Conservation (phyloP, 2,329 filamentous ascomycete species). For the Fusarium ambrosium region DNA sequence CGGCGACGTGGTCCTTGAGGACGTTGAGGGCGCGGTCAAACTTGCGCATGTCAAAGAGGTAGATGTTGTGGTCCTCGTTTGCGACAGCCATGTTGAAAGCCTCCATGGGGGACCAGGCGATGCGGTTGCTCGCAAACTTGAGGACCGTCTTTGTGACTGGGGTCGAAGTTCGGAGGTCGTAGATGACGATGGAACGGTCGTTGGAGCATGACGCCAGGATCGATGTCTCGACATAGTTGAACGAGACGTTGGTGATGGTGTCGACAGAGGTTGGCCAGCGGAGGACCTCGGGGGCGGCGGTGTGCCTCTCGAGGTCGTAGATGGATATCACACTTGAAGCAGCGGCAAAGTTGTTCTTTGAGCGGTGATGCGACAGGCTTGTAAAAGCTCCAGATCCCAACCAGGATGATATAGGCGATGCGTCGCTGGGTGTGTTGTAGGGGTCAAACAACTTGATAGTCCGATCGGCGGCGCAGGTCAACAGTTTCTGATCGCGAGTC, state of each 20-base stretch:
- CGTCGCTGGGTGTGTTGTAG: slow-evolving; percentile 77
- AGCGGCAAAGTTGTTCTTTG: slow-evolving; percentile 82
- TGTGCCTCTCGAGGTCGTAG: slow-evolving; percentile 87
- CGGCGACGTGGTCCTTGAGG: slow-evolving; percentile 87
- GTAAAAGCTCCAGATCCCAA: slow-evolving; percentile 88
- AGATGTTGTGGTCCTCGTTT: slow-evolving; percentile 92
- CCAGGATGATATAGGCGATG: slow-evolving; percentile 85
- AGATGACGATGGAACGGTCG: slow-evolving; percentile 89
- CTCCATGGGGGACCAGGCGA: slow-evolving; percentile 97
- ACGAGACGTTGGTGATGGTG: slow-evolving; percentile 88
- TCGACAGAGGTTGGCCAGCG: slow-evolving; percentile 90
- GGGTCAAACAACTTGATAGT: slow-evolving; percentile 94
- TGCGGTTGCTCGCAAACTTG: slow-evolving; percentile 84
- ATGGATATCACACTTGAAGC: slow-evolving; percentile 84
- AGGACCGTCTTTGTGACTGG: slow-evolving; percentile 86
- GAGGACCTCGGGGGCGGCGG: slow-evolving; percentile 84
- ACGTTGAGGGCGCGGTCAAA: slow-evolving; percentile 90
- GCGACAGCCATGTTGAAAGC: slow-evolving; percentile 95
- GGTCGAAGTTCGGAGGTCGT: slow-evolving; percentile 89
- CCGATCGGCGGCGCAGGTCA: slow-evolving; percentile 89
- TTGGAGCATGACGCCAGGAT: slow-evolving; percentile 87
- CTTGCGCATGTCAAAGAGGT: slow-evolving; percentile 93
- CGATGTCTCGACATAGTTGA: slow-evolving; percentile 95
- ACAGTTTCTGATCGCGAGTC: slow-evolving; percentile 85
- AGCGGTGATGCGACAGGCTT: slow-evolving; percentile 84